Percentiles rank a stretch among this genome's conserved stretches.
Evolutionary conservation across 345 rosid species (phyloP).

Genomic region (Citrus maxima): DNA sequence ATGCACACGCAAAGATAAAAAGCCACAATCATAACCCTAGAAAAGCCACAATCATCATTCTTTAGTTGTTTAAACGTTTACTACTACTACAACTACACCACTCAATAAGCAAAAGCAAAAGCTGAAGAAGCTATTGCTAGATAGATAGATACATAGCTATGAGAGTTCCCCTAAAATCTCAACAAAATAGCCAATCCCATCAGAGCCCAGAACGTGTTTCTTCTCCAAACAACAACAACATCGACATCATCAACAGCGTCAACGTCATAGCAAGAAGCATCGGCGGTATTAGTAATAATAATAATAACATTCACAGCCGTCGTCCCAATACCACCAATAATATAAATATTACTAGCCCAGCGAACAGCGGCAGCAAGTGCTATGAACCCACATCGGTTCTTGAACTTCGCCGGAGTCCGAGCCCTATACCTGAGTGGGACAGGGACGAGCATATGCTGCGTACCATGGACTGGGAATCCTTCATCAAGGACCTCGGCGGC

Average conservation of each 20-base stretch:
- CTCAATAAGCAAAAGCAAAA: background rate
- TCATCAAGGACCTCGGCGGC: constrained; percentile 68
- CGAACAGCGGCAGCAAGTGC: constrained; percentile 10
- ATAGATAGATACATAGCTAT: constrained; percentile 27
- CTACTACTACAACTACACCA: too few species aligned
- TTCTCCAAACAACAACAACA: constrained; percentile 16
- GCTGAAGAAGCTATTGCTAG: too few species aligned
- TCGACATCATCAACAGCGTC: background rate
- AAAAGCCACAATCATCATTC: constrained; percentile 37
- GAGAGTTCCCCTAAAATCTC: constrained; percentile 58
- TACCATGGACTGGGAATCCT: constrained; percentile 80
- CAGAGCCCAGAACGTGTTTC: constrained; percentile 20
- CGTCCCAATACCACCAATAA: background rate
- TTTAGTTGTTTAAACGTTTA: background rate
- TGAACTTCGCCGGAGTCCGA: constrained; percentile 55
- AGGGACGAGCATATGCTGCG: constrained; percentile 53
- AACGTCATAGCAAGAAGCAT: background rate
- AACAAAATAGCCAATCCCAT: constrained; percentile 31
- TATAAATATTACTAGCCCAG: too few species aligned
- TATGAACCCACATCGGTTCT: constrained; percentile 89
- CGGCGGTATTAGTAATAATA: background rate
- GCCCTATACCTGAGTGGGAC: constrained; percentile 46
- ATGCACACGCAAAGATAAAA: constrained; percentile 61
- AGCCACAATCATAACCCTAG: constrained; percentile 44
- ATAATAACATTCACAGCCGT: background rate